Base-by-base conservation (phyloP, 768 basidiomycete species). In the Cyathus striatus region DNA sequence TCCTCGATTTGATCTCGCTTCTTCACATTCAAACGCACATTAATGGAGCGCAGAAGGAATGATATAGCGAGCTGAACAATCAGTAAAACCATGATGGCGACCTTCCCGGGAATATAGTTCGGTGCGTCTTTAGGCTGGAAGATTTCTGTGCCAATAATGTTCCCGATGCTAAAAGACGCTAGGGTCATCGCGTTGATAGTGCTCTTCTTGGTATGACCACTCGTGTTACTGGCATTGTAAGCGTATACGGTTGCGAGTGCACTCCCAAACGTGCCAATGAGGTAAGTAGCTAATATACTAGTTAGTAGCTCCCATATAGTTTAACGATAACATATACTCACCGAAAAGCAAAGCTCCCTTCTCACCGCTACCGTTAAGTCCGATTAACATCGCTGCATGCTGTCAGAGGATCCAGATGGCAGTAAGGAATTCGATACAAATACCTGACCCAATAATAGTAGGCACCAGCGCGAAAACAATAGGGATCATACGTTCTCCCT, bases 151-250 rank as follows among this genome's bases (percentile, higher is more conserved):
- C 83, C 83, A 43, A 80, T 66, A 37, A 81, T 78, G 51, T 83
- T 83, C 14, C 81, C 78, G 16, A 78, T 46, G 38, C 69, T 68
- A 52, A 82, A 81, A 0, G 75, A 60, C 3, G 69, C 66, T 17
- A 81, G 58, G 2, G 78, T 81, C 69, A 81, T 65, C 3, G 78
- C 73, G 42, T 81, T 81, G 49, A 81, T 70, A 1, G 80, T 82
- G 46, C 76, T 74, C 64, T 83, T 85, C 66, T 85, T 83, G 5
- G 81, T 83, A 40, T 81, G 76, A 0, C 79, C 79, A 24, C 72
- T 72, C 0, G 75, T 82, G 55, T 84, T 82, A 41, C 74, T 75
- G 5, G 80, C 77, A 41, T 82, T 81, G 49, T 78, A 83, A 0
- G 81, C 79, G 44, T 83, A 83, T 9, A 83, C 66, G 0, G 74